Conservation (phyloP, 192 early-diverging fungal genomes). For the Coemansia sp. region DNA sequence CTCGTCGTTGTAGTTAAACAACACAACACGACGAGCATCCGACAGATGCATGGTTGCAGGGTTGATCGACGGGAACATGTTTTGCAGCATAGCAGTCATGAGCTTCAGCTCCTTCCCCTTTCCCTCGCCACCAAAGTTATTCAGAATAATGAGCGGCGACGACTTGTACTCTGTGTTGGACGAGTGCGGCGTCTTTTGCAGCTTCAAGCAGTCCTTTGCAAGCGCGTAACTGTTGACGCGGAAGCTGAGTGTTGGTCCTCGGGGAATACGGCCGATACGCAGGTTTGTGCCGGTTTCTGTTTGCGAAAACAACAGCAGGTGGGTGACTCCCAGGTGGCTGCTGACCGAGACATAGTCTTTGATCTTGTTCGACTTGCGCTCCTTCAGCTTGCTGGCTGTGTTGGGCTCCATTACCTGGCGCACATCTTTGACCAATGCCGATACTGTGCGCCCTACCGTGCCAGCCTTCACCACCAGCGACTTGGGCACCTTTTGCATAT, state of each 20-base stretch:
- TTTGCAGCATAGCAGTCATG: conserved; percentile 93
- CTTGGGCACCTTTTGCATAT: conserved; percentile 61
- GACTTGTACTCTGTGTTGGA: conserved; percentile 74
- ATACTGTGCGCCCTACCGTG: conserved; percentile 68
- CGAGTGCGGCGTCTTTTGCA: conserved; percentile 75
- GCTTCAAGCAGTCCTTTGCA: conserved; percentile 72
- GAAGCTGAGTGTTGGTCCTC: conserved; percentile 92
- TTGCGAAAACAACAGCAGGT: conserved; percentile 84
- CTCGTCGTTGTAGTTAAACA: conserved; percentile 86
- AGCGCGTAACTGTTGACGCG: conserved; percentile 77
- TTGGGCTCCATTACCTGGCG: conserved; percentile 92
- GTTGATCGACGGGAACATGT: conserved; percentile 95
- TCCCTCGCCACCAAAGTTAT: conserved; percentile 42
- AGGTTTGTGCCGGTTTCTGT: conserved; percentile 80
- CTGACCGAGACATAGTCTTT: conserved; percentile 91
- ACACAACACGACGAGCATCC: conserved; percentile 84
- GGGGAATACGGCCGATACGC: conserved; percentile 79
- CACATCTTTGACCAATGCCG: conserved; percentile 76
- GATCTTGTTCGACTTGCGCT: conserved; percentile 87
- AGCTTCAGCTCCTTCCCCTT: conserved; percentile 66
- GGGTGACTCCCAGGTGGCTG: conserved; percentile 78
- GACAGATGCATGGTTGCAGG: conserved; percentile 90
- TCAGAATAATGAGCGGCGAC: conserved; percentile 69
- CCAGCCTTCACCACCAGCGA: conserved; percentile 94
- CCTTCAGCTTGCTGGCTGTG: conserved; percentile 83